Evolutionary conservation across 169 alveolate genomes (phyloP), one percentile per base, ranked within the genome.

Genomic region (Plasmodium gaboni): DNA sequence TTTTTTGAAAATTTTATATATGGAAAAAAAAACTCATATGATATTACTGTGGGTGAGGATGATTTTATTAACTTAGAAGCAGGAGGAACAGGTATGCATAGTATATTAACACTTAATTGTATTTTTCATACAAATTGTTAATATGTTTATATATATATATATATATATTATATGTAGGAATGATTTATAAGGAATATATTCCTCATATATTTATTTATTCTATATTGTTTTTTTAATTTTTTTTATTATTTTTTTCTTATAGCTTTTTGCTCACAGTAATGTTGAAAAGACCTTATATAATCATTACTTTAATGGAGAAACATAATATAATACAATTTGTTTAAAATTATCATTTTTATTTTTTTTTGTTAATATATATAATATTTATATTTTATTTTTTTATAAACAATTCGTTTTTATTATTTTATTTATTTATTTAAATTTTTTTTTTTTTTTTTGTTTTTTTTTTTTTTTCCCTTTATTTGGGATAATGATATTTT

Each of bases 211-310:
- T 1, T 28, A 28, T 67, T 26, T 67, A 55, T 55, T 13, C 4
- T 19, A 13, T 53, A 53, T 0, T 53, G 4, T 53, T 50, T 12
- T 50, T 53, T 53, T 13, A 50, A 5, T 70, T 44, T 44, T 12
- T 17, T 8, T 19, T 19, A 8, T 69, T 69, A 26, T 72, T 7
- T 53, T 53, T 42, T 44, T 15, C 5, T 59, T 57, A 2, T 44
- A 80, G 90, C 90, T 28, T 80, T 80, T 32, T 80, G 90, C 26
- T 53, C 83, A 8, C 90, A 80, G 72, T 46, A 67, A 26, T 44
- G 90, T 80, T 3, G 83, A 80, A 61, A 80, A 80, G 65, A 80
- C 73, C 9, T 17, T 80, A 60, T 68, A 80, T 13, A 57, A 26
- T 15, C 73, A 22, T 60, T 80, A 26, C 90, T 68, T 12, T 80